Base-by-base conservation (phyloP, 2,329 filamentous ascomycete species). In the Phialemonium atrogriseum region DNA sequence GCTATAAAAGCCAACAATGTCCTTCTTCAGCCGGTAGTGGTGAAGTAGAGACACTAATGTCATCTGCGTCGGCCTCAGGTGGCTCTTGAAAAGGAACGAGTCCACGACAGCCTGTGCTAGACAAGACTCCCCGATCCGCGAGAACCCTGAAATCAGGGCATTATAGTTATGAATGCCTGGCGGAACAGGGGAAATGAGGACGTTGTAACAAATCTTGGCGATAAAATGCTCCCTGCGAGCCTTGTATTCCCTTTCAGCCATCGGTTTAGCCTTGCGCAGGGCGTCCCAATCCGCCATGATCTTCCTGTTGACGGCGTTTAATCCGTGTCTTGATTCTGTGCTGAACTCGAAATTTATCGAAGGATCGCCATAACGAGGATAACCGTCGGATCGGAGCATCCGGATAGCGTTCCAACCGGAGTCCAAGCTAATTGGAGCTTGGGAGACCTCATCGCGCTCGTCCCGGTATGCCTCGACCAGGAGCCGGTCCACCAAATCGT, bases 101-200 rank as follows among this genome's bases (percentile, higher is more conserved):
- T 70, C 53, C 13, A 74, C 59, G 19, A 80, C 60, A n/a, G 60
- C 45, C 22, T 73, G 60, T 4, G 70, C 65, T 12, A 80, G 55
- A 22, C 59, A 54, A 34, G 66, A 59, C 32, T 67, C 58, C 17
- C 64, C 59, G 5, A 67, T 49, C 19, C 63, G 60, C 32, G 70
- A 65, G 30, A 89, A 76, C n/a, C 73, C 71, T n/a, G 71, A 52
- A 3, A 89, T 68, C 16, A 91, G 64, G 10, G 69, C 67, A 47
- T 87, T 87, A 58, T 78, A 85, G 4, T 78, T 85, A 41, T 76
- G 65, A 21, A 83, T 68, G 39, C 73, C 73, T 1, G 83, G 80
- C 0, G 76, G 70, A 12, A 72, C 61, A 2, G 66, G 52, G 3
- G 73, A 76, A 4, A 74, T 59, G 11, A 85, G 64, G 4, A 91